Percentiles rank a stretch among this genome's conserved stretches.
These are phyloP conservation scores for Pseudocercospora musae DNA, from an alignment of 2,329 filamentous ascomycete species.

Conservation along the genomic window DNA sequence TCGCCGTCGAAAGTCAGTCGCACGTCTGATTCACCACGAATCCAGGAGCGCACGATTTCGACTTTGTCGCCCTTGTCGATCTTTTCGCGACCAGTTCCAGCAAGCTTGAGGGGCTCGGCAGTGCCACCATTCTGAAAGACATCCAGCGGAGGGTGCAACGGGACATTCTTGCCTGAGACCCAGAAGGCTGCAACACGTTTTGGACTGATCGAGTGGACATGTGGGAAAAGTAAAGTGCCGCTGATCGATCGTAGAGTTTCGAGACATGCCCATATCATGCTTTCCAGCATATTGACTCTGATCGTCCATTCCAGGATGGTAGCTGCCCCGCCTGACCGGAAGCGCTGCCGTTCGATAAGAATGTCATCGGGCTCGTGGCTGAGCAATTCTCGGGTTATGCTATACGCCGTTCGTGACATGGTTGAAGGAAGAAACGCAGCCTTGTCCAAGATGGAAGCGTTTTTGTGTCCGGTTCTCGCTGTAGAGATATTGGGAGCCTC, in stretches of 20 bases:
- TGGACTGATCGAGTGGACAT: conserved; percentile 53
- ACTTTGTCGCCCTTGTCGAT: conserved; percentile 61
- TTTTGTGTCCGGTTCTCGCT: neutral
- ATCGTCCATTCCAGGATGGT: conserved; percentile 79
- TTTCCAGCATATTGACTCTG: conserved; percentile 76
- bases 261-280: conserved; percentile 72
- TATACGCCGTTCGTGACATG: conserved; percentile 56
- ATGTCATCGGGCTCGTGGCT: conserved; percentile 62
- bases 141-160: conserved; percentile 6
- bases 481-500: neutral
- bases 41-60: conserved; percentile 56
- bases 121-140: conserved; percentile 12
- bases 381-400: conserved; percentile 51
- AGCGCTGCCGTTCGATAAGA: conserved; percentile 66
- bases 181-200: conserved; percentile 56
- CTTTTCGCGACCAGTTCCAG: conserved; percentile 28
- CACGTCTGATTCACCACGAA: conserved; percentile 34
- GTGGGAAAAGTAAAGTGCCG: conserved; percentile 37
- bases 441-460: conserved; percentile 5
- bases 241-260: conserved; percentile 47
- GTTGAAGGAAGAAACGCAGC: conserved; percentile 43
- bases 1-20: conserved; percentile 34
- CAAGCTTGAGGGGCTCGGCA: conserved; percentile 6
- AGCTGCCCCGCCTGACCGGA: conserved; percentile 60
- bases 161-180: conserved; percentile 33